Percentiles rank a stretch among this genome's conserved stretches.
These are phyloP conservation scores for Fusarium sp. DNA, from an alignment of 2,329 filamentous ascomycete species.

Conservation along the genomic window DNA sequence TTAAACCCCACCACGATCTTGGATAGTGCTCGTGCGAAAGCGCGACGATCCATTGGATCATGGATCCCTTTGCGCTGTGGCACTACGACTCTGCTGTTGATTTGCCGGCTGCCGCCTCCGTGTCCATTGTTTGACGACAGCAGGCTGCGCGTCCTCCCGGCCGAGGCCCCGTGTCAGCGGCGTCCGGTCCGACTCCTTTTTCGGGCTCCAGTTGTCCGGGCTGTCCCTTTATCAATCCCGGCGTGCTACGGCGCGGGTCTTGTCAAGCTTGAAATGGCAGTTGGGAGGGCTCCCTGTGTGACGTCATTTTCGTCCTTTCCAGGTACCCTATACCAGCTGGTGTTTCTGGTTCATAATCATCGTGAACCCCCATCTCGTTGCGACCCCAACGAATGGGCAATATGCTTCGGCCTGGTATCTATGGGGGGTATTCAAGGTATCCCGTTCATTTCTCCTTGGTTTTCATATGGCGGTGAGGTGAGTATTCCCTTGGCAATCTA, in stretches of 20 bases:
- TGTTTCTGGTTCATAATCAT: not conserved
- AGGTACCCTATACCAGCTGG: not conserved
- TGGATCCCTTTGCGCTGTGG: not conserved
- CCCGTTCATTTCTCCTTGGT: not conserved
- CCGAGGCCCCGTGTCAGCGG: not conserved
- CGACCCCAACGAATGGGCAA: not conserved
- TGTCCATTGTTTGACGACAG: constrained; percentile 1
- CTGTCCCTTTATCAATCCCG: not conserved
- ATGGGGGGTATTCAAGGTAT: not conserved
- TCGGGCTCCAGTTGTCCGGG: not conserved
- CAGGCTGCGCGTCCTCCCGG: not conserved
- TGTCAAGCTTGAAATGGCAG: not conserved
- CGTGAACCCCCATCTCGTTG: not conserved
- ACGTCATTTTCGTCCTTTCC: not conserved
- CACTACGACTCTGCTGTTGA: not conserved
- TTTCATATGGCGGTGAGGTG: not conserved
- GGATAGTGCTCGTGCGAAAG: constrained; percentile 2
- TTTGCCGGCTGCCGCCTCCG: not conserved
- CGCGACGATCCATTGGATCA: constrained; percentile 14
- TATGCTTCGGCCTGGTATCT: not conserved
- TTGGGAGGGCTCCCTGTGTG: not conserved
- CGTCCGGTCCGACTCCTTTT: not conserved
- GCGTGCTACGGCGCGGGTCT: not conserved
- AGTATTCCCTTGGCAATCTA: not conserved
- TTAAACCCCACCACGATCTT: constrained; percentile 27